phyloP scores from a whole-genome alignment of 2,329 filamentous ascomycete species.

The Fusarium sp. region DNA sequence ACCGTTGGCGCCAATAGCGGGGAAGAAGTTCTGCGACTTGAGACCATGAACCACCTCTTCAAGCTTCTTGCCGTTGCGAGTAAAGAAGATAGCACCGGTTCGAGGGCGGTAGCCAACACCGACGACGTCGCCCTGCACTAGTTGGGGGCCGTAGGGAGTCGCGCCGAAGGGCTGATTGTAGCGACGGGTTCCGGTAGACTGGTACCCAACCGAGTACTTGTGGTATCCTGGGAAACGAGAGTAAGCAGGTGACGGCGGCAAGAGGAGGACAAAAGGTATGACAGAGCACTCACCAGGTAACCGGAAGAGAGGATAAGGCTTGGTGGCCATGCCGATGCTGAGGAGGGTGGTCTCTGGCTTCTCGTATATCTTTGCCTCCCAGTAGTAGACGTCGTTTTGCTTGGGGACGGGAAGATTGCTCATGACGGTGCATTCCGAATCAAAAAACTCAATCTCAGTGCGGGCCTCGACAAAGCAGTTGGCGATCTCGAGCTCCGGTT shows the following conservation, averaged over 20 bases:
- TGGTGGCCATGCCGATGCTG: constrained; percentile 94
- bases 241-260: constrained; percentile 35
- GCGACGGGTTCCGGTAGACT: constrained; percentile 86
- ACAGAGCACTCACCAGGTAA: constrained; percentile 78
- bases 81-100: constrained; percentile 97
- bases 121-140: constrained; percentile 94
- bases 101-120: constrained; percentile 95
- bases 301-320: constrained; percentile 95
- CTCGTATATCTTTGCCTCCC: constrained; percentile 98
- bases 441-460: constrained; percentile 99
- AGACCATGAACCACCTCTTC: constrained; percentile 94
- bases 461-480: constrained; percentile 98
- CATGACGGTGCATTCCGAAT: constrained; percentile 96
- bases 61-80: constrained; percentile 95
- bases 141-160: constrained; percentile 83
- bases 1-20: constrained; percentile 94
- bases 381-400: constrained; percentile 99
- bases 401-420: constrained; percentile 97
- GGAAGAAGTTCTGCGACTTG: constrained; percentile 97
- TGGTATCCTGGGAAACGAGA: constrained; percentile 74
- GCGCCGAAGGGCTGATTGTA: constrained; percentile 92
- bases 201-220: constrained; percentile 91
- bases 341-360: constrained; percentile 91
- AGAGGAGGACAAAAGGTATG: constrained; percentile 6
- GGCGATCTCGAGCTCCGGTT: constrained; percentile 97